These are phyloP conservation scores for Malassezia nana DNA, from an alignment of 1,284 basidiomycete genomes.

Conservation along the genomic window DNA sequence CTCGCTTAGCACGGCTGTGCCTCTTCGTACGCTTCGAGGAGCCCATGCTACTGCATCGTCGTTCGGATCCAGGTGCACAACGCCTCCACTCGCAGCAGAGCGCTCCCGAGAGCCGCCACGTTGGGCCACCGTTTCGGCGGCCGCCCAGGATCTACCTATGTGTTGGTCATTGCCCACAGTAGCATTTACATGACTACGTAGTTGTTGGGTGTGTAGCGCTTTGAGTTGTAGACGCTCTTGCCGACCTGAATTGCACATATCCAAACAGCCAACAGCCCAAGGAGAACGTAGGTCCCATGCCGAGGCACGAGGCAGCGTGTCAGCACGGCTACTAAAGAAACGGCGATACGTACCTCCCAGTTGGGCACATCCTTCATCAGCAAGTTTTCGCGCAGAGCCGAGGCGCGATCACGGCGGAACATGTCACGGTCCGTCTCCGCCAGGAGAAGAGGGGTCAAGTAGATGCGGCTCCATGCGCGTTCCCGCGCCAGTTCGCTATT, in stretches of 20 bases:
- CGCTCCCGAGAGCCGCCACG: too few relatives aligned
- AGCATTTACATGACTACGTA: conserved; percentile 50
- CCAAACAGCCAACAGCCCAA: background rate
- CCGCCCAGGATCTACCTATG: too few relatives aligned
- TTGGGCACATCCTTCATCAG: conserved; percentile 91
- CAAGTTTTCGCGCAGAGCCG: conserved; percentile 67
- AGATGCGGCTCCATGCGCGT: conserved; percentile 87
- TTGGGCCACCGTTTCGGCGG: too few relatives aligned
- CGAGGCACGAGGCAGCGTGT: background rate
- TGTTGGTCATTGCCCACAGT: background rate
- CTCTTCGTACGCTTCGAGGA: background rate
- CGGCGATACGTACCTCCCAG: conserved; percentile 55
- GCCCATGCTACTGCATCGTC: background rate
- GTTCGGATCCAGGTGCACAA: background rate
- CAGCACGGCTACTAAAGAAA: background rate
- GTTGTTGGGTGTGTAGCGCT: conserved; percentile 61
- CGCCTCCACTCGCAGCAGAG: background rate
- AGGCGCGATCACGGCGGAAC: conserved; percentile 73
- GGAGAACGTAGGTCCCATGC: background rate
- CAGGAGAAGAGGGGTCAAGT: conserved; percentile 73
- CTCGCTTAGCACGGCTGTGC: background rate
- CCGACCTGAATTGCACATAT: conserved; percentile 55
- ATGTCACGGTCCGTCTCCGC: conserved; percentile 87
- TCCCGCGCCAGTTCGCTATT: conserved; percentile 83
- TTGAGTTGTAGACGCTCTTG: conserved; percentile 74